Evolutionary conservation across 257 asterid species (phyloP), one percentile per base, ranked within the genome.

Genomic region (Marsdenia floribunda): DNA sequence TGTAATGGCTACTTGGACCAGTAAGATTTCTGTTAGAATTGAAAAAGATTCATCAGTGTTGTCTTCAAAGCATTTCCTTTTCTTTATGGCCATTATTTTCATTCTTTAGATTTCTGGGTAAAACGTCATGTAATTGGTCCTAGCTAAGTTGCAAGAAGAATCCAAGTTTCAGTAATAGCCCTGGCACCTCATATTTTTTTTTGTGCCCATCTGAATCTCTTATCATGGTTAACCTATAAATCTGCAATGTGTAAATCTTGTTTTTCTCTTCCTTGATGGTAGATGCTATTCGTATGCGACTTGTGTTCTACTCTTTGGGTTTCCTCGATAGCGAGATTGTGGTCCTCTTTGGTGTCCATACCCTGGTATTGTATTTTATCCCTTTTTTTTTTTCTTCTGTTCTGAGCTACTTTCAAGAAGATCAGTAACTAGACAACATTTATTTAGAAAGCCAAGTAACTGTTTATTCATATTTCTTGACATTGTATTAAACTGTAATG

Each of bases 341-440:
- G 84, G 97, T 98, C 69, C 85, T 94, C 55, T 94, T 97, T 0
- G 99, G 98, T 68, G 99, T 77, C 80, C 99, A 94, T 81, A 90
- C 99, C n/a, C 83, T 92, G 93, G 99, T 92, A 88, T 79, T 80
- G 75, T 60, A 64, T 40, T 76, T 47, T 16, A n/a, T n/a, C n/a
- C n/a, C n/a, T n/a, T n/a, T 38, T 63, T 74, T 74, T 73, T 55
- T 26, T 33, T 37, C 52, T 6, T 55, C 74, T 66, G 47, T 21
- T 50, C 9, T 50, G 3, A n/a, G 52, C 57, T 71, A 59, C 65
- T 35, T 59, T 60, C 68, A 38, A 52, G 46, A 38, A 46, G 37
- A 40, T 24, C 44, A 22, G 22, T 52, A 16, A 54, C 13, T 50
- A 26, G 15, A 46, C 15, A 33, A 1, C 12, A 33, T 6, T 71